Evolutionary conservation across 2,329 filamentous ascomycete species (phyloP).

Genomic region (Lachnellula suecica): DNA sequence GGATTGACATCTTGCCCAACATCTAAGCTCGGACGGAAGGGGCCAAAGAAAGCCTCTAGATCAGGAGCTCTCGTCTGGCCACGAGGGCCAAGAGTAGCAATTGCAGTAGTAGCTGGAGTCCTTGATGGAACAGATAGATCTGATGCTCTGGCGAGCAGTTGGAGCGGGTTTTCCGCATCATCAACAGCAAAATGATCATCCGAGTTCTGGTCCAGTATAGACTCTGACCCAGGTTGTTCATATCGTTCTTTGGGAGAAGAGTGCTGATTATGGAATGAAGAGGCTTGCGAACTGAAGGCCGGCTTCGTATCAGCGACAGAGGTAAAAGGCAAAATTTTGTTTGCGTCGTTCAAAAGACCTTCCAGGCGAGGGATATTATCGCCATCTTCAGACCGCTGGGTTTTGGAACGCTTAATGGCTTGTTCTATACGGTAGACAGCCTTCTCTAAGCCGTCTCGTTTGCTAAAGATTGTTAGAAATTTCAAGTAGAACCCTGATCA

Average conservation of each 20-base stretch:
- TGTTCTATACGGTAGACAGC: conserved; percentile 73
- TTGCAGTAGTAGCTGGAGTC: background rate
- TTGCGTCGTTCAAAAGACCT: conserved; percentile 48
- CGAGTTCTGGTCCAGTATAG: conserved; percentile 15
- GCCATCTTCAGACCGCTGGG: conserved; percentile 39
- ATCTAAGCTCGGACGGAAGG: conserved; percentile 62
- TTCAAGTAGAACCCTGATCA: background rate
- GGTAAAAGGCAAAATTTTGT: conserved; percentile 36
- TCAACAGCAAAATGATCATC: conserved; percentile 62
- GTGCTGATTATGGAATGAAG: conserved; percentile 1
- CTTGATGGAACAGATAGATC: conserved; percentile 45
- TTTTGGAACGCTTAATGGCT: conserved; percentile 56
- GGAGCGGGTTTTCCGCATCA: conserved; percentile 73
- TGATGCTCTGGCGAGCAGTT: conserved; percentile 71
- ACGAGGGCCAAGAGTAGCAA: conserved; percentile 15
- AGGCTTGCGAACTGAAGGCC: background rate
- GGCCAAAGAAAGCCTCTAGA: conserved; percentile 66
- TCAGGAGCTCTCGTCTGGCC: conserved; percentile 40
- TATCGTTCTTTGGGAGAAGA: background rate
- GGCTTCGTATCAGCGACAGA: conserved; percentile 18
- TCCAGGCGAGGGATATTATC: conserved; percentile 44
- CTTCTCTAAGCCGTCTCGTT: conserved; percentile 72
- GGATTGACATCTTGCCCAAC: conserved; percentile 65
- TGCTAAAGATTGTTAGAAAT: conserved; percentile 45
- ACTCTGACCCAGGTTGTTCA: background rate